Percentiles rank a stretch among this genome's conserved stretches.
Conservation (phyloP, 2,329 filamentous ascomycete species). For the Ambrosiella cleistominuta region DNA sequence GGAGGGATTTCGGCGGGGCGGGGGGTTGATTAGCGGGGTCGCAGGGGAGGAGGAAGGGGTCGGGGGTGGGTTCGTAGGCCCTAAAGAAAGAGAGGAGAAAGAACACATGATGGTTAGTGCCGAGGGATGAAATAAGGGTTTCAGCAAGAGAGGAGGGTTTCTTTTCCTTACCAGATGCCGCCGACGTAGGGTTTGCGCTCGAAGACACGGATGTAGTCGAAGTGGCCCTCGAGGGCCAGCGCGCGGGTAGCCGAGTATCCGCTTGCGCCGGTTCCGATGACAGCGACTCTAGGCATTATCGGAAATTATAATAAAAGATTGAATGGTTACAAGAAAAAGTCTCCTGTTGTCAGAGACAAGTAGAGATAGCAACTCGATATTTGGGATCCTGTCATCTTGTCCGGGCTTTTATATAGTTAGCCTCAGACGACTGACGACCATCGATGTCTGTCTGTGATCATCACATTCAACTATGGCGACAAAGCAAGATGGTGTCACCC, state of each 20-base stretch:
- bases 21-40: neutral
- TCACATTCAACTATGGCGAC: neutral
- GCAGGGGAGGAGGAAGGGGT: neutral
- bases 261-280: slow-evolving; percentile 43
- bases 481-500: neutral
- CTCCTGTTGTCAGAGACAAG: neutral
- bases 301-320: neutral
- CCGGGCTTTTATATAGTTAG: no score
- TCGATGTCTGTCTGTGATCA: neutral
- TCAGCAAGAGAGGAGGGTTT: neutral
- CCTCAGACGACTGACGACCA: no score
- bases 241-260: slow-evolving; percentile 44
- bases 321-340: neutral
- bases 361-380: neutral
- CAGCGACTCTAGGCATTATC: slow-evolving; percentile 26
- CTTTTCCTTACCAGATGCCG: slow-evolving; percentile 38
- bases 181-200: slow-evolving; percentile 42
- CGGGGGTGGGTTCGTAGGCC: slow-evolving; percentile 4
- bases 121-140: neutral
- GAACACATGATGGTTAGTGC: neutral
- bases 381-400: no score
- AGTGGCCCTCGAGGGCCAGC: slow-evolving; percentile 37
- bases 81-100: neutral
- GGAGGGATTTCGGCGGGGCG: neutral
- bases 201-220: slow-evolving; percentile 43